These are phyloP conservation scores for Phycomyces blakesleeanus DNA, from an alignment of 192 early-diverging fungal genomes.

Conservation along the genomic window DNA sequence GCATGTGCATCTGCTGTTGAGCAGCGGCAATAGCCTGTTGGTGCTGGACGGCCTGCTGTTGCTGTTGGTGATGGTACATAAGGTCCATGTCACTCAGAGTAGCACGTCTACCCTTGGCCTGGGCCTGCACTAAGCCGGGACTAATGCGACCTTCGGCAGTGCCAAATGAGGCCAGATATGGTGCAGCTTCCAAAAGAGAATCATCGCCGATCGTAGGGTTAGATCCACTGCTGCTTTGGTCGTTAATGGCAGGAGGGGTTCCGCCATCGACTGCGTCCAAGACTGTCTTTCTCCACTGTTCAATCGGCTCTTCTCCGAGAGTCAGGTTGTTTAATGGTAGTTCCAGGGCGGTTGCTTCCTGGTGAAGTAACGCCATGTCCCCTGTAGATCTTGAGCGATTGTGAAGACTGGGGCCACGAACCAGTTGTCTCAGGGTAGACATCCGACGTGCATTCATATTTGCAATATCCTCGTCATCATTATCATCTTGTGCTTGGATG, in stretches of 20 bases:
- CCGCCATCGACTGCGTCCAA: constrained; percentile 7
- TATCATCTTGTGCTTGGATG: background rate
- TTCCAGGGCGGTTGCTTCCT: too few species aligned
- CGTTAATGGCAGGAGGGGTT: constrained; percentile 1
- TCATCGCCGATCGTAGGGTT: background rate
- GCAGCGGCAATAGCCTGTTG: constrained; percentile 5
- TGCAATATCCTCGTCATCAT: constrained; percentile 1
- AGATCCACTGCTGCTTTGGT: background rate
- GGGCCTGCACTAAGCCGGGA: too few species aligned
- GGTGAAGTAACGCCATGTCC: constrained; percentile 6
- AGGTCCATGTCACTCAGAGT: constrained; percentile 22
- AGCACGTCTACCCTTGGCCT: constrained; percentile 3
- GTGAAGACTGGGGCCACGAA: constrained; percentile 8
- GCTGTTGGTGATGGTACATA: constrained; percentile 14
- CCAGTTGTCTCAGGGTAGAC: constrained; percentile 24
- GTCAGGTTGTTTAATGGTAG: background rate
- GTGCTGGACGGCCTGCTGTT: constrained; percentile 8
- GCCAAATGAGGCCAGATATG: too few species aligned
- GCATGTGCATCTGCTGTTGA: constrained; percentile 8
- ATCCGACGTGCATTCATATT: constrained; percentile 15
- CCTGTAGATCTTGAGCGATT: constrained; percentile 22
- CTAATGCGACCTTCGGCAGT: too few species aligned
- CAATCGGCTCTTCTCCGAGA: constrained; percentile 1
- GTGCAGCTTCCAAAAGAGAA: too few species aligned
- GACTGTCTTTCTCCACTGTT: constrained; percentile 14